These are phyloP conservation scores for Ochromonas danica DNA, from an alignment of 108 stramenopile genomes.

Conservation along the genomic window DNA sequence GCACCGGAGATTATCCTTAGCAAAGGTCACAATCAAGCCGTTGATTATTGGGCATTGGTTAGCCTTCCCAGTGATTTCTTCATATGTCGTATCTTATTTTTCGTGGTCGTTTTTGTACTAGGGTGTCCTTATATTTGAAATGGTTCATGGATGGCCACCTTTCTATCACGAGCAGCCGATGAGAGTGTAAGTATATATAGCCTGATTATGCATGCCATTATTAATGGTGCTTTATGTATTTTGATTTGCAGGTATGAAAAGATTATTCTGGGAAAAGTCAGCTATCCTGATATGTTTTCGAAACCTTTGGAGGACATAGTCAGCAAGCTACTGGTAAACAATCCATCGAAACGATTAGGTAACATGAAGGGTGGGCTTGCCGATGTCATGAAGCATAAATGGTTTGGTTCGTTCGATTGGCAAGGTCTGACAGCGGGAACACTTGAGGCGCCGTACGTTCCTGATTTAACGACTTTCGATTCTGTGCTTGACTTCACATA, in stretches of 20 bases:
- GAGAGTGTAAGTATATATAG: background rate
- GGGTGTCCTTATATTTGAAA: slow-evolving; percentile 27
- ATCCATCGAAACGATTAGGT: slow-evolving; percentile 31
- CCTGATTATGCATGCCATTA: background rate
- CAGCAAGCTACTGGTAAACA: background rate
- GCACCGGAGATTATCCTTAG: slow-evolving; percentile 73
- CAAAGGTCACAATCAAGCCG: slow-evolving; percentile 59
- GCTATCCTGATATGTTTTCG: background rate
- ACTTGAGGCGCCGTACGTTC: background rate
- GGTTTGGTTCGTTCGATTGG: slow-evolving; percentile 35
- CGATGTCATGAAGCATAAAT: slow-evolving; percentile 33
- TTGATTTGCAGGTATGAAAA: background rate
- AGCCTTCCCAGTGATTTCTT: background rate
- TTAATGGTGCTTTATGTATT: background rate
- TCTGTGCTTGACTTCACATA: too few relatives aligned
- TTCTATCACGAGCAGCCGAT: slow-evolving; percentile 31
- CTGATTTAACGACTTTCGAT: background rate
- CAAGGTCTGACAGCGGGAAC: background rate
- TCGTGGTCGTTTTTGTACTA: too few relatives aligned
- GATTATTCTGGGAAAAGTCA: slow-evolving; percentile 5
- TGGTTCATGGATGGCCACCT: slow-evolving; percentile 31
- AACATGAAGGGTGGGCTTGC: slow-evolving; percentile 26
- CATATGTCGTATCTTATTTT: too few relatives aligned
- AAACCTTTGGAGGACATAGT: background rate
- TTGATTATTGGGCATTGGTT: slow-evolving; percentile 47